phyloP scores from a whole-genome alignment of 2,329 filamentous ascomycete species.

The Pseudophaeomoniella oleicola region DNA sequence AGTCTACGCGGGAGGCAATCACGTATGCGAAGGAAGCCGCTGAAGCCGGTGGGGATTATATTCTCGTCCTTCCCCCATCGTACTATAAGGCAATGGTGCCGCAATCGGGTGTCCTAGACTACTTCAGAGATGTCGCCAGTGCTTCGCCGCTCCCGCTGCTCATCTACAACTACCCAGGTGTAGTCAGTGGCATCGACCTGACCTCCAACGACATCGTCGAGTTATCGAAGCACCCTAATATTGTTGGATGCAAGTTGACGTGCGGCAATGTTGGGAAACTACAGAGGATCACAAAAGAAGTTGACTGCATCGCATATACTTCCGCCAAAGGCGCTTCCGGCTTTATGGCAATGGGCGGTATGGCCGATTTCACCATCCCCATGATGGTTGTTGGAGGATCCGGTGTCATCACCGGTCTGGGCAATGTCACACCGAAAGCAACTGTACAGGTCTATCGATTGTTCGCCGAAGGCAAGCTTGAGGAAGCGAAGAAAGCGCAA shows the following conservation, averaged over 20 bases:
- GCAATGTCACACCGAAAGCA: slow-evolving; percentile 72
- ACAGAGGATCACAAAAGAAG: slow-evolving; percentile 61
- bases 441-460: slow-evolving; percentile 68
- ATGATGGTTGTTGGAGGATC: slow-evolving; percentile 65
- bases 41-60: slow-evolving; percentile 62
- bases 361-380: slow-evolving; percentile 77
- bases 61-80: slow-evolving; percentile 63
- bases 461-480: slow-evolving; percentile 55
- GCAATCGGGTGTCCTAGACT: slow-evolving; percentile 57
- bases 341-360: slow-evolving; percentile 78
- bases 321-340: slow-evolving; percentile 18
- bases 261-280: slow-evolving; percentile 84
- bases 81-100: slow-evolving; percentile 71
- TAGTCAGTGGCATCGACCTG: slow-evolving; percentile 76
- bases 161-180: slow-evolving; percentile 84
- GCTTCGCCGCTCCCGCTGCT: slow-evolving; percentile 62
- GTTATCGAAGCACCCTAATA: slow-evolving; percentile 67
- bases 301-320: slow-evolving; percentile 40
- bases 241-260: slow-evolving; percentile 81
- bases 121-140: slow-evolving; percentile 63
- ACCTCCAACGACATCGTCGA: slow-evolving; percentile 75
- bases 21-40: slow-evolving; percentile 54
- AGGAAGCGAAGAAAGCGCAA: slow-evolving; percentile 63
- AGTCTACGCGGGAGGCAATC: slow-evolving; percentile 68
- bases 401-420: slow-evolving; percentile 73